Base-by-base conservation (phyloP, 768 basidiomycete genomes). In the Lanmaoa rubissima region DNA sequence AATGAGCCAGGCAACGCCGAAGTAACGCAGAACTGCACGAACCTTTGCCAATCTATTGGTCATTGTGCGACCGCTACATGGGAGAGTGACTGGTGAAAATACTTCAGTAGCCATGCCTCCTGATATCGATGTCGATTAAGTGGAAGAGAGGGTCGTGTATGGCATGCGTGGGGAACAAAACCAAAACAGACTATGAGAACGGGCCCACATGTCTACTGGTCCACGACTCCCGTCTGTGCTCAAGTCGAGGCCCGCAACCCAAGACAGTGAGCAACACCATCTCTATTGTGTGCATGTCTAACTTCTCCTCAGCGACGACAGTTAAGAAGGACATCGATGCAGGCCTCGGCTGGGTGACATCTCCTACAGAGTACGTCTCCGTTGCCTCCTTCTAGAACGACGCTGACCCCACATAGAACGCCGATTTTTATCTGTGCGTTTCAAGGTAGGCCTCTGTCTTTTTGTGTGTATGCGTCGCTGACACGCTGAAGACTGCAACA, bases 361-460 rank as follows among this genome's bases (percentile, higher is more conserved):
- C 78, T 28, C 86, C 90, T 12, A 64, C 78, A 49, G 82, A 87
- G 90, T 90, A 65, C 49, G 85, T 44, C 41, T 58, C 35, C 47
- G 7, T 19, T 36, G 9, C 19, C 19, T n/a, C 16, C 53, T 26
- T 13, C 32, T 48, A 34, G 31, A 39, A 41, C 48, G 17, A 59
- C 42, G 31, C 57, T 64, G 12, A 58, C 19, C 31, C 34, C 50
- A 47, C 48, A 24, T 55, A 92, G 90, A 59, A 91, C 89, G 2
- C 84, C 88, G 1, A 87, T 92, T n/a, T 90, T 82, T 67, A 90
- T 92, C 54, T 92, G 90, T 62, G 85, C 78, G 4, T 74, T 87
- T 36, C 71, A 80, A 62, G 79, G 87, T 86, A 69, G 34, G 13
- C 45, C 43, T 47, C 41, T 53, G 32, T 35, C 26, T 6, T 3